phyloP scores from a whole-genome alignment of 257 asterid species.

The Fraxinus americana region DNA sequence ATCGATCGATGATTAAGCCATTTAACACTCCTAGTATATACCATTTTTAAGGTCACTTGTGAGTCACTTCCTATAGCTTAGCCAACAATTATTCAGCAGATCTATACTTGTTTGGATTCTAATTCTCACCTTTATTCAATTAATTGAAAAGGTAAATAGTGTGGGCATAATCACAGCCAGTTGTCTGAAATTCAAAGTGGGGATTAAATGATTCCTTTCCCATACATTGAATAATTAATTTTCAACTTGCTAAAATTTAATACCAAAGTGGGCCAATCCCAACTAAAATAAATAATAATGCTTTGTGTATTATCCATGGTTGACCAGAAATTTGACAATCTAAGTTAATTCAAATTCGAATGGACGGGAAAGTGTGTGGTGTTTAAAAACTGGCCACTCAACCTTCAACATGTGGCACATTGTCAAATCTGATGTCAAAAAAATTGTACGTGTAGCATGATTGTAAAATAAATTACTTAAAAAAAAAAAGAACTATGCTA shows the following conservation, averaged over 20 bases:
- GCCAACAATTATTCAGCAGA: background rate
- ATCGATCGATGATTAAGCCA: too few species aligned
- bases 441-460: too few species aligned
- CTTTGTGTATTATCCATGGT: too few species aligned
- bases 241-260: background rate
- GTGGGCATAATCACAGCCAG: slow-evolving; percentile 1
- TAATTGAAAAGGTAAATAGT: background rate
- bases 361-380: too few species aligned
- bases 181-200: background rate
- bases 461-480: too few species aligned
- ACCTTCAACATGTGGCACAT: too few species aligned
- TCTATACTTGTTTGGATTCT: background rate
- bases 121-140: background rate
- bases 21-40: too few species aligned
- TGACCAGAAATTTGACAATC: too few species aligned
- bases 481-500: too few species aligned
- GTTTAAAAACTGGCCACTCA: too few species aligned
- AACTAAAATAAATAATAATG: background rate
- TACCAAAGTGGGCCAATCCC: slow-evolving; percentile 1
- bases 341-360: too few species aligned
- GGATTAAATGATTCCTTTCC: background rate
- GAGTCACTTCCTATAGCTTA: background rate
- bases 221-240: background rate
- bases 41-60: background rate
- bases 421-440: too few species aligned